Base-by-base conservation (phyloP, 345 rosid species). In the Eucalyptus sideroxylon region DNA sequence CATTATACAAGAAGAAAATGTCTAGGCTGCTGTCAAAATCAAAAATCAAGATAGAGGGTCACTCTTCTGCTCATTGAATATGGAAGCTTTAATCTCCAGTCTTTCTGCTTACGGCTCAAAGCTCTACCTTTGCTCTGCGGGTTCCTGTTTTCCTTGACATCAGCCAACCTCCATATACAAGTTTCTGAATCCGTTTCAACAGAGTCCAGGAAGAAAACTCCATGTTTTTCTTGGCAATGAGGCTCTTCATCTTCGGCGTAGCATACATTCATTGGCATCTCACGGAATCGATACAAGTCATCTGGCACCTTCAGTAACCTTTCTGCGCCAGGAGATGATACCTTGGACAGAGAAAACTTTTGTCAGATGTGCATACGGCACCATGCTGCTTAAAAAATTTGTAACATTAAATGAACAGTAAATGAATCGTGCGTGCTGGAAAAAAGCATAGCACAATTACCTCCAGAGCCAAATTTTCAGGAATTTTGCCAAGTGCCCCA, bases 301-400 rank as follows among this genome's bases (percentile, higher is more conserved):
- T 94, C 95, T 2, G 97, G 99, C 50, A 98, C 95, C 93, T 91
- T 97, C 37, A 97, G 89, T 87, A 97, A 90, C 91, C 99, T 95
- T 91, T 97, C 97, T 82, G 98, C 97, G 62, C 99, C 98, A 26
- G 98, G 99, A 90, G 98, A 93, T 56, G 99, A 97, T 86, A 98
- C 97, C 99, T 98, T 90, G 49, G 87, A 86, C 88, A 47, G 27
- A 88, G 24, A 85, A 65, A 89, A 3, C 2, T 40, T 69, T 40
- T 30, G 8, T 90, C 37, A 82, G 67, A 83, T 40, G 42, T 47
- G 27, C 15, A 42, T 51, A 45, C 12, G 7, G 51, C 17, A n/a
- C 17, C 83, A 77, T 37, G 83, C 45, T 82, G 23, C 67, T 59
- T 14, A 10, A 89, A 56, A 72, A 50, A 6, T 12, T 55, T 34